Base-by-base conservation (phyloP, 148 eudicot species). In the Nepenthes mirabilis region DNA sequence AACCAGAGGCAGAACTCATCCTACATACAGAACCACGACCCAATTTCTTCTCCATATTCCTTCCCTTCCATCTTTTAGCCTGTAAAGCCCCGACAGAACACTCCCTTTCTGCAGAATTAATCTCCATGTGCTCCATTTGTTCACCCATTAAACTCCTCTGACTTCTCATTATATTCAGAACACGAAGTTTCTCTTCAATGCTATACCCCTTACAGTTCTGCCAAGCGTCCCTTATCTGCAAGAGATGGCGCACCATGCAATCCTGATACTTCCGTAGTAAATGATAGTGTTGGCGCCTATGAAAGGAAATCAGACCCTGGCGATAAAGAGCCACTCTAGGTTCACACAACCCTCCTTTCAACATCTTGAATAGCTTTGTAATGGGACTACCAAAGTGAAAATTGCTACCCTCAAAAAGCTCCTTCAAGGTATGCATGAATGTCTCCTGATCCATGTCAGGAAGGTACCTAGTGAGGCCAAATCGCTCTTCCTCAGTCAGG, bases 381-480 rank as follows among this genome's bases (percentile, higher is more conserved):
- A 86, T 35, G 50, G 99, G 99, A 76, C 77, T 86, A 14, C 95
- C 89, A 65, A 93, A 93, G 74, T 93, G 87, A 59, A 89, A 69
- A 70, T 86, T 89, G 12, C 60, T 62, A 70, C 97, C 95, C 33
- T 74, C 79, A 72, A 93, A 84, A 36, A 93, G 84, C 74, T 93
- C 95, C 72, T 86, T 89, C 84, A 93, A 60, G 14, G 95, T 82
- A 13, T 80, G 57, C 89, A 89, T 75, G 74, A 79, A 93, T 47
- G 59, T 74, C 37, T 82, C 91, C 63, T 86, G 91, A 72, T 93
- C 99, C 91, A 93, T 80, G 73, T 93, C 99, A 13, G 99, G 99
- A 35, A 93, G 68, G 69, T 89, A 89, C 72, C 82, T 78, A 0
- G 95, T 66, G 40, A 93, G 91, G 53, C 52, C 33, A 53, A 89